Evolutionary conservation across 2,329 filamentous ascomycete species (phyloP).

Genomic region (Apiospora rasikravindrae): DNA sequence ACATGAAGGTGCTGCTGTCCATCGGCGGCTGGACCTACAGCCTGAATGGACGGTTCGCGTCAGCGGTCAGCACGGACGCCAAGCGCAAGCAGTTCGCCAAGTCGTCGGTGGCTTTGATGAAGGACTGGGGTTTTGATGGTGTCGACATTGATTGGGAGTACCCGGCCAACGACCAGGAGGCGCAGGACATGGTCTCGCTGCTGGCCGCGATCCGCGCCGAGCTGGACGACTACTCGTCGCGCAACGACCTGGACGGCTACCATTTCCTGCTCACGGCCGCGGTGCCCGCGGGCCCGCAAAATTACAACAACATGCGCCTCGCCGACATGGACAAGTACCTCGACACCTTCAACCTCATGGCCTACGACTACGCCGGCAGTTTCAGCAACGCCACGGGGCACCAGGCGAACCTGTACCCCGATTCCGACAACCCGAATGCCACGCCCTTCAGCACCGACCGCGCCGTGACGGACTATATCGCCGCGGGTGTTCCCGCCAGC

Average conservation of each 20-base stretch:
- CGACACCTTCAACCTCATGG: conserved; percentile 69
- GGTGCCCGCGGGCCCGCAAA: conserved; percentile 51
- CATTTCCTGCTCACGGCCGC: conserved; percentile 62
- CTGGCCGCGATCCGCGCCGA: conserved; percentile 50
- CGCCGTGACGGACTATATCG: conserved; percentile 70
- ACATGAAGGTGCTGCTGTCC: conserved; percentile 77
- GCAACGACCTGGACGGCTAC: conserved; percentile 48
- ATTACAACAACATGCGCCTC: conserved; percentile 56
- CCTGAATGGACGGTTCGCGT: conserved; percentile 66
- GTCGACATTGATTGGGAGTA: conserved; percentile 49
- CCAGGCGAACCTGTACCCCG: conserved; percentile 72
- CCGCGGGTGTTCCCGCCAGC: conserved; percentile 61
- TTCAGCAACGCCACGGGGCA: conserved; percentile 71
- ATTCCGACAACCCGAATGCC: conserved; percentile 55
- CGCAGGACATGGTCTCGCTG: conserved; percentile 50
- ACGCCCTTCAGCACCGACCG: conserved; percentile 74
- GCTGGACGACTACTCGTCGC: conserved; percentile 54
- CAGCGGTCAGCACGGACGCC: conserved; percentile 65
- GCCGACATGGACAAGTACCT: conserved; percentile 50
- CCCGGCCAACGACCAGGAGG: conserved; percentile 43
- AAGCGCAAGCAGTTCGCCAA: conserved; percentile 72
- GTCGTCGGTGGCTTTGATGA: conserved; percentile 70
- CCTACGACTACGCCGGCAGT: conserved; percentile 74
- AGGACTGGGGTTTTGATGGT: conserved; percentile 69
- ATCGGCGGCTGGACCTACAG: conserved; percentile 91